Evolutionary conservation across 2,329 filamentous ascomycete species (phyloP).

Genomic region (Ophiocordyceps sinensis): DNA sequence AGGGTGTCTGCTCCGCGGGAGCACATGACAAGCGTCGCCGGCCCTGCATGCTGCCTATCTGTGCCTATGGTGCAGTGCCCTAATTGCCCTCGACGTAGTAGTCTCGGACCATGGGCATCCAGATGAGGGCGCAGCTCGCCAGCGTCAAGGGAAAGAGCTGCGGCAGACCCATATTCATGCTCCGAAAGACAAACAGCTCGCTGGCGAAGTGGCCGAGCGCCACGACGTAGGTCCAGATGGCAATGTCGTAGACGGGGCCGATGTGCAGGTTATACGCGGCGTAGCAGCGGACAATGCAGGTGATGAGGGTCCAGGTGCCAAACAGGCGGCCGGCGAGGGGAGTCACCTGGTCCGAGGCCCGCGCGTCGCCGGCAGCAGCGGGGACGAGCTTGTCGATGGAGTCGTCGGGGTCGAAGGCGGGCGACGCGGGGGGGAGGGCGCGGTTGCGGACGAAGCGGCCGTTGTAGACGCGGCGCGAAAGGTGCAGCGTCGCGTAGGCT

Average conservation of each 20-base stretch:
- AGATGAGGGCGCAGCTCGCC: constrained; percentile 35
- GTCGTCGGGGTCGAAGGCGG: constrained; percentile 34
- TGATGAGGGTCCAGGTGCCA: constrained; percentile 76
- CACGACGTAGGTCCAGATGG: constrained; percentile 67
- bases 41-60: not conserved
- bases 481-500: constrained; percentile 65
- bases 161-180: constrained; percentile 47
- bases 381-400: constrained; percentile 35
- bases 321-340: constrained; percentile 67
- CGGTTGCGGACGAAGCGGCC: constrained; percentile 42
- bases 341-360: constrained; percentile 48
- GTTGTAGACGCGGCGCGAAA: constrained; percentile 78
- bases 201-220: constrained; percentile 65
- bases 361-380: constrained; percentile 26
- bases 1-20: no score
- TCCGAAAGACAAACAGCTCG: constrained; percentile 71
- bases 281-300: constrained; percentile 63
- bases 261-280: constrained; percentile 70
- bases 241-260: constrained; percentile 61
- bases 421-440: constrained; percentile 24
- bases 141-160: constrained; percentile 41
- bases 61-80: not conserved
- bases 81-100: constrained; percentile 44
- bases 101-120: constrained; percentile 54
- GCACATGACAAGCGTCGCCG: not conserved